Evolutionary conservation across 2,329 filamentous ascomycete genomes (phyloP), one percentile per base, ranked within the genome.

Genomic region (Fonsecaea monophora): DNA sequence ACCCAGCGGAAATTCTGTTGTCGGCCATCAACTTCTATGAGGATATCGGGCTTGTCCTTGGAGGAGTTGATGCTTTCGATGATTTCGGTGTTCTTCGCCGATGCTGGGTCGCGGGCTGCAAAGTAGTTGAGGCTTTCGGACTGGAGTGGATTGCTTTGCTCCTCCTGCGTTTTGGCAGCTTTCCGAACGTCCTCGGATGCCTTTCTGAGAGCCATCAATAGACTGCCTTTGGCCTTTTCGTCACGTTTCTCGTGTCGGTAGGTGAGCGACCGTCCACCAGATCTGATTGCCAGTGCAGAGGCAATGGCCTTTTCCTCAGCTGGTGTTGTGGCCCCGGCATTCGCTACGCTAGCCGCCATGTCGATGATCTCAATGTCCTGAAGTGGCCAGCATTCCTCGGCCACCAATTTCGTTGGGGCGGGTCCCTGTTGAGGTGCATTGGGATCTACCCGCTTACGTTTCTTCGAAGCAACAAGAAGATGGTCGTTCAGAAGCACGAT

Each of bases 1-100:
- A 99, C 92, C 92, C 92, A 97, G 61, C 94, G 91, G 55, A 99
- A 85, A 76, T 95, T 97, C 76, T 98, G 92, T 78, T 97, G 94
- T 74, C 96, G 96, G 57, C 95, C 95, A 74, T 98, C 95, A 13
- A 97, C 92, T 74, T 99, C 95, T 72, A 99, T 94, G 63, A 97
- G 86, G 81, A 97, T 90, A 68, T 84, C 87, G 18, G 82, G 81
- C 45, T 82, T 82, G 77, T 96, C 92, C 75, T 92, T 92, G 73
- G 90, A 88, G 69, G 89, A 88, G 1, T 92, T 92, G 9, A 93
- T 80, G 7, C 87, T 90, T 75, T 95, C 92, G 13, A 96, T 84
- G 2, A 95, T 82, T 66, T 94, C 91, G 0, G 90, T 88, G 78
- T 94, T 93, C 74, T 92, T 90, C 50, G 94, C 82, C 30, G 94